These are phyloP conservation scores for Solanum chiquidenum DNA, from an alignment of 257 asterid genomes.

Conservation along the genomic window DNA sequence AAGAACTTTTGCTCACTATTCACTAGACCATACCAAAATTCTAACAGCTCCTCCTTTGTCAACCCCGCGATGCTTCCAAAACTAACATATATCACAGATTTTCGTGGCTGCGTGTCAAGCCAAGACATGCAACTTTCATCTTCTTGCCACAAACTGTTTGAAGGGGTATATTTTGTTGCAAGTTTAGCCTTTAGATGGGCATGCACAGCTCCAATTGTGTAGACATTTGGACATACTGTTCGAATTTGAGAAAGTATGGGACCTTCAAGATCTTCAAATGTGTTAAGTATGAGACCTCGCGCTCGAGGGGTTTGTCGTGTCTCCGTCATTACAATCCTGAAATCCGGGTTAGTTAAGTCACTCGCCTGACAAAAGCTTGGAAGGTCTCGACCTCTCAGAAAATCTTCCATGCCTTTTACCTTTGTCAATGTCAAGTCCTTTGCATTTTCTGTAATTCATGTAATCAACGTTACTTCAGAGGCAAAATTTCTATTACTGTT, in stretches of 20 bases:
- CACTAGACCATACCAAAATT: neutral
- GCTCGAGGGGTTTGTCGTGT: constrained; percentile 27
- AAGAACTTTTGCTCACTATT: neutral
- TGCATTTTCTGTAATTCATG: constrained; percentile 23
- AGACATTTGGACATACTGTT: constrained; percentile 39
- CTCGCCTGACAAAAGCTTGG: constrained; percentile 36
- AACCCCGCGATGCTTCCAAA: neutral
- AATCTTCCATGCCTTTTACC: constrained; percentile 54
- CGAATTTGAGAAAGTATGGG: constrained; percentile 36
- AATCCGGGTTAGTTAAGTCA: constrained; percentile 10
- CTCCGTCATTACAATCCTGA: constrained; percentile 19
- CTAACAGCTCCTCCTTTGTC: neutral
- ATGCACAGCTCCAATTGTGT: constrained; percentile 66
- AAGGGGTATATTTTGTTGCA: constrained; percentile 6
- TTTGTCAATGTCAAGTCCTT: constrained; percentile 31
- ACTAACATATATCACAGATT: neutral
- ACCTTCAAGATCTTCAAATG: constrained; percentile 60
- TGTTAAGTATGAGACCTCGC: constrained; percentile 52
- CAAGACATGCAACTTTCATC: constrained; percentile 24
- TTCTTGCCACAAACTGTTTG: constrained; percentile 47
- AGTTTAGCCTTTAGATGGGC: constrained; percentile 40
- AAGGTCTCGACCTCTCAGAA: constrained; percentile 56
- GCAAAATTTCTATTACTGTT: neutral
- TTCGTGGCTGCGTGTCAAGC: neutral
- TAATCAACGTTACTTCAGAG: neutral